These are phyloP conservation scores for Phoma sp. DNA, from an alignment of 2,329 filamentous ascomycete genomes.

Conservation along the genomic window DNA sequence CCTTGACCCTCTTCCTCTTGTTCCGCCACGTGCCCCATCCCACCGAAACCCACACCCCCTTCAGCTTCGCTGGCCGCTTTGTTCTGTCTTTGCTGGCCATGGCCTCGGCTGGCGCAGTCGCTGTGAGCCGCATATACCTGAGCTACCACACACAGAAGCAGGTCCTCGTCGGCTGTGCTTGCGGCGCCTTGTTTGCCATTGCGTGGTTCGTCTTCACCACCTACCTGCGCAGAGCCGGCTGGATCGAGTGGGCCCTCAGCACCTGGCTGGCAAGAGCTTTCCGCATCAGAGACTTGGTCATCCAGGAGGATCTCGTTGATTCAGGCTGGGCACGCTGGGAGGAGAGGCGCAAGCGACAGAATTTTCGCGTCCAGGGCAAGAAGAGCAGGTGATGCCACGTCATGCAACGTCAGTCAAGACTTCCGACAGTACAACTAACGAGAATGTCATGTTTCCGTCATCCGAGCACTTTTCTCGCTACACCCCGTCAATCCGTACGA, in stretches of 20 bases:
- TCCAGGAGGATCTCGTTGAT: slow-evolving; percentile 87
- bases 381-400: slow-evolving; percentile 10
- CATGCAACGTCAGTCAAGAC: neutral
- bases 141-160: slow-evolving; percentile 91
- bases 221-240: slow-evolving; percentile 69
- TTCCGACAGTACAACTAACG: neutral
- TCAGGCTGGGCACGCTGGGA: slow-evolving; percentile 96
- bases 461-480: neutral
- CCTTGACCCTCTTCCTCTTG: slow-evolving; percentile 82
- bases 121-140: slow-evolving; percentile 85
- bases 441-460: neutral
- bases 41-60: slow-evolving; percentile 59
- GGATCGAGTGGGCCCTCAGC: slow-evolving; percentile 75
- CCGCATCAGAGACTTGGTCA: slow-evolving; percentile 80
- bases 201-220: slow-evolving; percentile 80
- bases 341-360: slow-evolving; percentile 49
- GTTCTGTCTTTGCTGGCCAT: slow-evolving; percentile 55
- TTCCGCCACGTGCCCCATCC: slow-evolving; percentile 68
- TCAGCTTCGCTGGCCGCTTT: slow-evolving; percentile 67
- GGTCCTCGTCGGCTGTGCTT: slow-evolving; percentile 78
- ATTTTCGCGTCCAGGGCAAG: slow-evolving; percentile 27
- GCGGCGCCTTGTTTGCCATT: slow-evolving; percentile 73
- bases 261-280: slow-evolving; percentile 68
- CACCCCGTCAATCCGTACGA: neutral
- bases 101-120: slow-evolving; percentile 60